Base-by-base conservation (phyloP, 805 yeast species). In the Grigorovia humatica region DNA sequence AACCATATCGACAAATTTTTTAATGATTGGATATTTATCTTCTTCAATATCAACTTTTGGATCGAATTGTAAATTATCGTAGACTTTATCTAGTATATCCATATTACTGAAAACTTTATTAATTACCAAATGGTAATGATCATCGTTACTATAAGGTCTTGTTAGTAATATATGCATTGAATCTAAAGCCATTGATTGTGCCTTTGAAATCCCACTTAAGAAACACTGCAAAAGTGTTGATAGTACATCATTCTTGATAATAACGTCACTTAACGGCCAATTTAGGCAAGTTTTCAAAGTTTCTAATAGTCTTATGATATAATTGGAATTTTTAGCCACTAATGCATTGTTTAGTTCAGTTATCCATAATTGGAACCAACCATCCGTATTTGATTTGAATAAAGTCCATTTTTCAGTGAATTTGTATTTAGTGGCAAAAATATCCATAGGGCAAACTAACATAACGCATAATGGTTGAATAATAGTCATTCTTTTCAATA, bases 1-100 rank as follows among this genome's bases (percentile, higher is more conserved):
- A 38, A 90, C 80, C 88, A 91, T 85, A 64, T 93, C 99, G 4
- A 90, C 96, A 15, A 91, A 77, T 69, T 91, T 91, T 65, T 93
- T 93, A 55, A 87, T 70, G 52, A 91, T 76, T 1, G 95, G 82
- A 65, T 93, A 93, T 40, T 79, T 75, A 52, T 78, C 79, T 59
- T 89, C 97, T 60, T 86, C 90, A 20, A 89, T 75, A 60, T 82
- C 87, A 53, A 83, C 82, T 15, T 55, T 52, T 0, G 87, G 80
- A 55, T 80, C 79, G 49, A 86, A 74, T 23, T 64, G 63, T 43
- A 77, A 60, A 9, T 70, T 59, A 41, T 78, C 74, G 65, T 83
- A 90, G 32, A 88, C 86, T 46, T 74, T 76, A 38, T 78, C 69
- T 48, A 93, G 74, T 61, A 88, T 77, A 46, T 73, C 70, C 55